These are phyloP conservation scores for Dionaea muscipula DNA, from an alignment of 179 eudicot species.

Conservation along the genomic window DNA sequence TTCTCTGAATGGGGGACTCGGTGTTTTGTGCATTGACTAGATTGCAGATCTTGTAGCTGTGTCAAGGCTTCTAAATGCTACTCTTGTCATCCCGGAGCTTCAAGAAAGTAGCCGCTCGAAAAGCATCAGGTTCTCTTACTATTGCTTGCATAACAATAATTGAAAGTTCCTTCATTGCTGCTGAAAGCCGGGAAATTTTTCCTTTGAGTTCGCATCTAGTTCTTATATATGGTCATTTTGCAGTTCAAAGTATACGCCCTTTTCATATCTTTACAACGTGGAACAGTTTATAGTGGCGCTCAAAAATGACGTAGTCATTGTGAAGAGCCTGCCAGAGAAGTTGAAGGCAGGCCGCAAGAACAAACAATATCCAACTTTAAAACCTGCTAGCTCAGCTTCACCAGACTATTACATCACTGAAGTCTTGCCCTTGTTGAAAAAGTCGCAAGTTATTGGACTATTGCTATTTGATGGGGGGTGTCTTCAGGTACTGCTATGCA, in stretches of 20 bases:
- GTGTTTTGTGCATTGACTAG: conserved; percentile 18
- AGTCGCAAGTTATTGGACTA: conserved; percentile 65
- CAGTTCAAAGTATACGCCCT: conserved; percentile 78
- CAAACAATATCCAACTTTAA: conserved; percentile 56
- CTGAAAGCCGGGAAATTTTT: too few relatives aligned
- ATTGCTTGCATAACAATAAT: conserved; percentile 3
- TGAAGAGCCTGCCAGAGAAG: conserved; percentile 53
- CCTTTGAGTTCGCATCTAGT: too few relatives aligned
- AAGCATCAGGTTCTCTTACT: conserved; percentile 68
- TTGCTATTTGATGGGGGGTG: conserved; percentile 77
- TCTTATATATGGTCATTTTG: conserved; percentile 12
- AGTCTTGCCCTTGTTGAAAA: conserved; percentile 58
- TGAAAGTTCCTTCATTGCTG: conserved; percentile 9
- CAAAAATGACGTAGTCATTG: conserved; percentile 54
- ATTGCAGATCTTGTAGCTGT: conserved; percentile 66
- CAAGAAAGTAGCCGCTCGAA: conserved; percentile 65
- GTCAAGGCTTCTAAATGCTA: conserved; percentile 86
- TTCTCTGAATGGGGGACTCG: not conserved
- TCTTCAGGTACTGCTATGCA: conserved; percentile 44
- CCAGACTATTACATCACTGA: conserved; percentile 51
- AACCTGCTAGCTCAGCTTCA: conserved; percentile 50
- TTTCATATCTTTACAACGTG: conserved; percentile 78
- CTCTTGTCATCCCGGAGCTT: conserved; percentile 90
- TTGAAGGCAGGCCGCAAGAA: conserved; percentile 58
- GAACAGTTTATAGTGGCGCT: conserved; percentile 66